Evolutionary conservation across 345 rosid genomes (phyloP).

Genomic region (Passiflora organensis): DNA sequence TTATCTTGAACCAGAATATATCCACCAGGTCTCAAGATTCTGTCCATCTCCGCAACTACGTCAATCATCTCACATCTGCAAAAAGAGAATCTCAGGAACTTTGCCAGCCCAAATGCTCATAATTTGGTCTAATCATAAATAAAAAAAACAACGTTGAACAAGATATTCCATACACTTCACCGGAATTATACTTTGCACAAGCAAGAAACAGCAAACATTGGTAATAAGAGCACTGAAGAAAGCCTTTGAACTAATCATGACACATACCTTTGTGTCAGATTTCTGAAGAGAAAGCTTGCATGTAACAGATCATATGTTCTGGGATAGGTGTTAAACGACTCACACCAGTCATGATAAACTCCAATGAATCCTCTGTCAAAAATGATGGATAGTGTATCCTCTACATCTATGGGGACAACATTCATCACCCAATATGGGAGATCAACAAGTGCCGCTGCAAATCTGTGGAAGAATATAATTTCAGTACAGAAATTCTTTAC

Average conservation of each 20-base stretch:
- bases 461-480: slow-evolving; percentile 37
- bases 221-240: not conserved
- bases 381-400: slow-evolving; percentile 60
- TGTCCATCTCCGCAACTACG: slow-evolving; percentile 66
- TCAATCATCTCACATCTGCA: slow-evolving; percentile 59
- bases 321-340: slow-evolving; percentile 77
- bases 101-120: too few relatives aligned
- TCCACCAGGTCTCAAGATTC: slow-evolving; percentile 77
- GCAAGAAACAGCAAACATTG: not conserved
- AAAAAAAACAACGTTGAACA: too few relatives aligned
- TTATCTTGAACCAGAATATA: slow-evolving; percentile 74
- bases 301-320: slow-evolving; percentile 83
- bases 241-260: not conserved
- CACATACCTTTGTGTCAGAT: slow-evolving; percentile 45
- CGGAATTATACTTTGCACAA: too few relatives aligned
- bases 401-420: slow-evolving; percentile 58
- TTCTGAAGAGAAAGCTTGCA: slow-evolving; percentile 59
- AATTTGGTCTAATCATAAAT: too few relatives aligned
- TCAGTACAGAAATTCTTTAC: not conserved
- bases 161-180: too few relatives aligned
- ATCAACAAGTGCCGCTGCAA: slow-evolving; percentile 70
- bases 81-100: not conserved
- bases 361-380: slow-evolving; percentile 85
- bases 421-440: slow-evolving; percentile 88
- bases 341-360: slow-evolving; percentile 87